Evolutionary conservation across 805 yeast species (phyloP).

Genomic region (Nakazawaea populi): DNA sequence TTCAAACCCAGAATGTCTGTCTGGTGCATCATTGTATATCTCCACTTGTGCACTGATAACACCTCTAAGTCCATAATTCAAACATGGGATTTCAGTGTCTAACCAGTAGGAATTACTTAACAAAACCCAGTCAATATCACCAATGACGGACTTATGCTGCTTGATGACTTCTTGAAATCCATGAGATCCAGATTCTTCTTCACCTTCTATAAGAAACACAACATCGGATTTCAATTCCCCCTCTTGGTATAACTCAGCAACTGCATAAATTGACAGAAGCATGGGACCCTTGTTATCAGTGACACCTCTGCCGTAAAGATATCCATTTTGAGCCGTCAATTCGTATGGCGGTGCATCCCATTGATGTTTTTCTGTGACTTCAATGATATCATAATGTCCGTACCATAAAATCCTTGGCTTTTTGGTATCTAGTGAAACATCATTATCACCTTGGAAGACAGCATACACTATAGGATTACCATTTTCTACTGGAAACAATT

Average conservation of each 20-base stretch:
- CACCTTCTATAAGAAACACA: conserved; percentile 86
- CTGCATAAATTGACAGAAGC: conserved; percentile 81
- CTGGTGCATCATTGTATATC: conserved; percentile 70
- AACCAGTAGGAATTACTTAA: conserved; percentile 93
- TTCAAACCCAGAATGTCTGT: conserved; percentile 93
- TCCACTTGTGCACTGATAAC: conserved; percentile 76
- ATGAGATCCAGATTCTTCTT: conserved; percentile 88
- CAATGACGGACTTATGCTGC: conserved; percentile 46
- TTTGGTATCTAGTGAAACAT: background rate
- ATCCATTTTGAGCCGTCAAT: conserved; percentile 76
- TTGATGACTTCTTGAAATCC: conserved; percentile 73
- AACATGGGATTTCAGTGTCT: conserved; percentile 81
- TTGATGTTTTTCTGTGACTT: conserved; percentile 48
- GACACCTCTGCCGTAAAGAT: conserved; percentile 85
- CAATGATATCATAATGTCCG: conserved; percentile 95
- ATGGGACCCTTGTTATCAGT: conserved; percentile 95
- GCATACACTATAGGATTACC: conserved; percentile 88
- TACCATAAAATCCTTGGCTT: conserved; percentile 68
- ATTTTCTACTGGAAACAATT: conserved; percentile 63
- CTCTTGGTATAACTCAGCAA: conserved; percentile 57
- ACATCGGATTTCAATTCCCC: conserved; percentile 62
- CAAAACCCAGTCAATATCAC: conserved; percentile 81
- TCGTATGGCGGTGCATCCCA: conserved; percentile 82
- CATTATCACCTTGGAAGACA: conserved; percentile 46
- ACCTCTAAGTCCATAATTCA: conserved; percentile 93